Conservation (phyloP, 2,329 filamentous ascomycete genomes). For the Fusarium sp. region DNA sequence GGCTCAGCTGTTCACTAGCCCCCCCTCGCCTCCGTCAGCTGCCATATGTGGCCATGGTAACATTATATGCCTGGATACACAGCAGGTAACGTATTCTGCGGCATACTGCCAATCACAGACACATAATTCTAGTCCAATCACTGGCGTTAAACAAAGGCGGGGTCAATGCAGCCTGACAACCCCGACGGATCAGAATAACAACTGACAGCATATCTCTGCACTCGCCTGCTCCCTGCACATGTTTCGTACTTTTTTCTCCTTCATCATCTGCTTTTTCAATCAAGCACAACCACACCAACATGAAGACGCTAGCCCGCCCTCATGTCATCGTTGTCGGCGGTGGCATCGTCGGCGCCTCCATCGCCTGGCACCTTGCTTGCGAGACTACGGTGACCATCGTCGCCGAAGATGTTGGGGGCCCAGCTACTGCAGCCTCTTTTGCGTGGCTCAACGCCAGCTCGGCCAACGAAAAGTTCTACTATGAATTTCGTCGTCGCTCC, state of each 20-base stretch:
- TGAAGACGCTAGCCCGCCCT: neutral
- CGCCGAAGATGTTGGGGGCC: slow-evolving; percentile 31
- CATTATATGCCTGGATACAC: slow-evolving; percentile 1
- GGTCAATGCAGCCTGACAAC: slow-evolving; percentile 10
- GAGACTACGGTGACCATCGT: slow-evolving; percentile 30
- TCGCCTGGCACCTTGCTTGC: slow-evolving; percentile 34
- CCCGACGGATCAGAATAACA: slow-evolving; percentile 5
- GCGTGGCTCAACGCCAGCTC: slow-evolving; percentile 41
- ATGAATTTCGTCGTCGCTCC: slow-evolving; percentile 30
- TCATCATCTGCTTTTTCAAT: slow-evolving; percentile 8
- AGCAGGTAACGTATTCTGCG: slow-evolving; percentile 8
- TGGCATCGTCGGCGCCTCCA: slow-evolving; percentile 34
- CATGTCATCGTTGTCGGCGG: slow-evolving; percentile 27
- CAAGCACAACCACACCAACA: slow-evolving; percentile 6
- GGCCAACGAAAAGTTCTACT: slow-evolving; percentile 17
- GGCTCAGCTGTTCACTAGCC: no score
- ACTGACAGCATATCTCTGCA: neutral
- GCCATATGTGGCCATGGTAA: neutral
- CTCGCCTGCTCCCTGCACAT: neutral
- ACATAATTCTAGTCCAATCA: slow-evolving; percentile 8
- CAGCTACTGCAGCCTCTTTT: slow-evolving; percentile 30
- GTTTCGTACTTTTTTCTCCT: slow-evolving; percentile 6
- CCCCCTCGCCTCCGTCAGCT: neutral
- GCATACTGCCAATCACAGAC: slow-evolving; percentile 5
- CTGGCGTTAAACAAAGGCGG: slow-evolving; percentile 6